phyloP scores from a whole-genome alignment of 1,139 yeast genomes.

The Citeromyces siamensis region DNA sequence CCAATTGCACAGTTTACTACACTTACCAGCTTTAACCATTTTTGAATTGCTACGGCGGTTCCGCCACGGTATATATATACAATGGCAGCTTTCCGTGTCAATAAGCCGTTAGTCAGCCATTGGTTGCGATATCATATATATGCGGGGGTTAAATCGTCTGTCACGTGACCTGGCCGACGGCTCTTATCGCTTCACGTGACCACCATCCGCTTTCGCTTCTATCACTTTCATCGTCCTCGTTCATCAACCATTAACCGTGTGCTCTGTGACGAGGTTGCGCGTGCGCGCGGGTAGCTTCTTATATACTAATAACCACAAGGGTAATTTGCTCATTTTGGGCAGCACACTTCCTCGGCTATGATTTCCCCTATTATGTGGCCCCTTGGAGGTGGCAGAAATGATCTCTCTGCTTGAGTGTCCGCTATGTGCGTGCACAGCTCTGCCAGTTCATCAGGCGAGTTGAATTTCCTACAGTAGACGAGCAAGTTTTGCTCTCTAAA shows the following conservation, averaged over 20 bases:
- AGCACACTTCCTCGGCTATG: not conserved
- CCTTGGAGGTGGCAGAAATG: not conserved
- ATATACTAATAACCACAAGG: too few species aligned
- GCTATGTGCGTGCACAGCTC: not conserved
- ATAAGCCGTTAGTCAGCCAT: not conserved
- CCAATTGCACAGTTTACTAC: not conserved
- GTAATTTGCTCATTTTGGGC: too few species aligned
- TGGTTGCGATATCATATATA: too few species aligned
- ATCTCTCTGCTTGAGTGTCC: not conserved
- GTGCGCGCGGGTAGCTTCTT: too few species aligned
- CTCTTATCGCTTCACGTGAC: too few species aligned
- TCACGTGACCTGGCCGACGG: too few species aligned
- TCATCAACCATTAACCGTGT: too few species aligned
- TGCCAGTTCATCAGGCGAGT: constrained; percentile 5
- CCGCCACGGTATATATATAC: not conserved
- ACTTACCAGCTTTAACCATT: constrained; percentile 29
- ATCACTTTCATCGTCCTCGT: too few species aligned
- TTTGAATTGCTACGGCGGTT: not conserved
- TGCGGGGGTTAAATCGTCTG: too few species aligned
- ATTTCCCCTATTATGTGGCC: not conserved
- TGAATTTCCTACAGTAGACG: constrained; percentile 10
- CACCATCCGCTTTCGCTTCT: too few species aligned
- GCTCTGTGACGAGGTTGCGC: too few species aligned
- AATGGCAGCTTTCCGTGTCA: constrained; percentile 2
- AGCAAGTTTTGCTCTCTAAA: constrained; percentile 28